Percentiles rank a stretch among this genome's conserved stretches.
Conservation (phyloP, 495 filamentous ascomycete species). For the Penicillium herquei region DNA sequence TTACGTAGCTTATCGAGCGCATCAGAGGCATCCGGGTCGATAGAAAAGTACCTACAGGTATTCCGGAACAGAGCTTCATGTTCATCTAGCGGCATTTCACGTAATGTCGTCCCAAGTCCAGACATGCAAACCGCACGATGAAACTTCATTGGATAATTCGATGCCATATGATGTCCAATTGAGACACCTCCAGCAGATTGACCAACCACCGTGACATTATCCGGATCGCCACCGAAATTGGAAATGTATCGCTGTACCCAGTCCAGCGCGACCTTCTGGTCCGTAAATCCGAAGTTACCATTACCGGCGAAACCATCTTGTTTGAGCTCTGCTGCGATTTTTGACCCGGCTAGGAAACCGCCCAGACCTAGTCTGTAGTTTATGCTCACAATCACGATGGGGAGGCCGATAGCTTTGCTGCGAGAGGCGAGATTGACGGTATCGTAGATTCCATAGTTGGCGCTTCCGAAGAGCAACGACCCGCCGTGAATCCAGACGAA, state of each 20-base stretch:
- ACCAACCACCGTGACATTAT: slow-evolving; percentile 9
- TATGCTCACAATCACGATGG: slow-evolving; percentile 8
- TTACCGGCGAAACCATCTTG: slow-evolving; percentile 12
- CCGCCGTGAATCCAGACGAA: slow-evolving; percentile 13
- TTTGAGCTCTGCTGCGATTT: slow-evolving; percentile 9
- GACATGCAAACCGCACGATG: slow-evolving; percentile 16
- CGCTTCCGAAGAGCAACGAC: slow-evolving; percentile 10
- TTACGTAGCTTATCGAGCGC: slow-evolving; percentile 8
- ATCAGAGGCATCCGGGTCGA: slow-evolving; percentile 4
- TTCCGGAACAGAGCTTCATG: slow-evolving; percentile 7
- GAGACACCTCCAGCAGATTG: slow-evolving; percentile 12
- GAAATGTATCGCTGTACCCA: slow-evolving; percentile 14
- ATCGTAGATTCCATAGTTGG: slow-evolving; percentile 14
- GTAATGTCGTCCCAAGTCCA: slow-evolving; percentile 7
- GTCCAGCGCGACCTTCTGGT: slow-evolving; percentile 8
- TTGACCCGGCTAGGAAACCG: slow-evolving; percentile 8
- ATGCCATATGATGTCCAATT: slow-evolving; percentile 11
- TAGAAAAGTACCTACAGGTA: slow-evolving; percentile 10
- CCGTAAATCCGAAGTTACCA: slow-evolving; percentile 16
- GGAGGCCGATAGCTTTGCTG: slow-evolving; percentile 1
- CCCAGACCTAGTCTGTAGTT: slow-evolving; percentile 15
- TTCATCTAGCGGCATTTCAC: not conserved
- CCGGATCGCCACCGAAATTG: slow-evolving; percentile 8
- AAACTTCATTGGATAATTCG: slow-evolving; percentile 12
- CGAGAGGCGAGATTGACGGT: slow-evolving; percentile 11